Percentiles rank a stretch among this genome's conserved stretches.
Conservation (phyloP, 768 basidiomycete genomes). For the Boletus huronensis region DNA sequence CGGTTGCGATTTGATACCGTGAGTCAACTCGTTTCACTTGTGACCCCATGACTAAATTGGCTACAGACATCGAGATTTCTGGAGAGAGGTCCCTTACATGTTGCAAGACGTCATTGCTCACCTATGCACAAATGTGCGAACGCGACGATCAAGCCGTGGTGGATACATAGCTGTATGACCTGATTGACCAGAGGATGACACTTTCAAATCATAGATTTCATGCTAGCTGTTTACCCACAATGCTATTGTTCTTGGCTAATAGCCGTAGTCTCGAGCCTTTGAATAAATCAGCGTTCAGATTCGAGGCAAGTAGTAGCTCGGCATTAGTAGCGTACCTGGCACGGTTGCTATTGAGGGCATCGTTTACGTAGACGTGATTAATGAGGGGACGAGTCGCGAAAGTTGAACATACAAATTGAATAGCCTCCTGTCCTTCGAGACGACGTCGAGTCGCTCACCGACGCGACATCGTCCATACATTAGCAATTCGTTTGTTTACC, state of each 20-base stretch:
- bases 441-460: background rate
- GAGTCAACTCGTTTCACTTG: conserved; percentile 32
- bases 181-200: background rate
- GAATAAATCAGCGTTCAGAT: background rate
- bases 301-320: background rate
- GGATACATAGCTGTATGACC: conserved; percentile 74
- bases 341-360: background rate
- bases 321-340: background rate
- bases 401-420: conserved; percentile 22
- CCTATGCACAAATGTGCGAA: conserved; percentile 69
- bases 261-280: background rate
- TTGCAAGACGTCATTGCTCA: conserved; percentile 73
- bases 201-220: conserved; percentile 6
- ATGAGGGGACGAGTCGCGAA: conserved; percentile 4
- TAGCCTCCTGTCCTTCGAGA: conserved; percentile 22
- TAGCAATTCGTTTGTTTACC: background rate
- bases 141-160: conserved; percentile 61
- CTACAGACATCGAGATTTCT: conserved; percentile 80
- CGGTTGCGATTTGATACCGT: conserved; percentile 83
- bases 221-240: conserved; percentile 8
- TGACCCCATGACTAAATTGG: conserved; percentile 4
- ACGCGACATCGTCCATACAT: background rate
- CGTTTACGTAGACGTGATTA: conserved; percentile 15
- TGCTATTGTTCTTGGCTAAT: background rate
- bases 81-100: conserved; percentile 88